A percentile compares a stretch with the other conserved stretches of the same genome.
phyloP scores from a whole-genome alignment of 116 monocot genomes.

The Cymodocea nodosa region DNA sequence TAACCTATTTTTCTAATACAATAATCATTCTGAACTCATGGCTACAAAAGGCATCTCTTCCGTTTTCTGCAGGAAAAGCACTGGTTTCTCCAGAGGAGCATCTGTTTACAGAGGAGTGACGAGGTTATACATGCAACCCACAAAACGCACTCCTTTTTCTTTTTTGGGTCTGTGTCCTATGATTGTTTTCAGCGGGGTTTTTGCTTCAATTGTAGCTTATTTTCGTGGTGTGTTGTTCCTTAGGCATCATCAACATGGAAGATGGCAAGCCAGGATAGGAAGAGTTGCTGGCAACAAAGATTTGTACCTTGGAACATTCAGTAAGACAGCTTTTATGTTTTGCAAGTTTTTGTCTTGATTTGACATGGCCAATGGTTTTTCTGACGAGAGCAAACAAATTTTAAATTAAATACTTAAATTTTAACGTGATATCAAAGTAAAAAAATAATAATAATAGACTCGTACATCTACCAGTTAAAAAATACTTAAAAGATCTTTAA shows the following conservation, averaged over 20 bases:
- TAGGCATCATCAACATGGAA: constrained; percentile 97
- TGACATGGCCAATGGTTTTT: too few relatives aligned
- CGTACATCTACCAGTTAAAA: too few relatives aligned
- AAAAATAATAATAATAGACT: too few relatives aligned
- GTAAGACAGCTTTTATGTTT: constrained; percentile 24
- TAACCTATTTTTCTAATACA: neutral
- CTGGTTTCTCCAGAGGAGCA: constrained; percentile 66
- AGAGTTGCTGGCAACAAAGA: constrained; percentile 96
- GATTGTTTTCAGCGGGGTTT: neutral
- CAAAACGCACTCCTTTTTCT: neutral
- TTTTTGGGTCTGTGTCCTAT: neutral
- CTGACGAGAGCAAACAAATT: too few relatives aligned
- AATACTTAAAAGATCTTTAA: too few relatives aligned
- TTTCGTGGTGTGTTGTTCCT: neutral
- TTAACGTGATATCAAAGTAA: too few relatives aligned
- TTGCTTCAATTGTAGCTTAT: neutral
- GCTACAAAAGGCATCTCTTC: neutral
- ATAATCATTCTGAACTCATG: neutral
- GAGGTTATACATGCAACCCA: constrained; percentile 16
- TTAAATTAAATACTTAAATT: too few relatives aligned
- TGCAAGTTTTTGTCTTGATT: too few relatives aligned
- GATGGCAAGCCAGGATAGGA: constrained; percentile 96
- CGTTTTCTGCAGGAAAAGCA: constrained; percentile 33
- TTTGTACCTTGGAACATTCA: constrained; percentile 93
- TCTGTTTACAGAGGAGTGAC: constrained; percentile 70